phyloP scores from a whole-genome alignment of 2,329 filamentous ascomycete species.

The Cladophialophora exuberans region DNA sequence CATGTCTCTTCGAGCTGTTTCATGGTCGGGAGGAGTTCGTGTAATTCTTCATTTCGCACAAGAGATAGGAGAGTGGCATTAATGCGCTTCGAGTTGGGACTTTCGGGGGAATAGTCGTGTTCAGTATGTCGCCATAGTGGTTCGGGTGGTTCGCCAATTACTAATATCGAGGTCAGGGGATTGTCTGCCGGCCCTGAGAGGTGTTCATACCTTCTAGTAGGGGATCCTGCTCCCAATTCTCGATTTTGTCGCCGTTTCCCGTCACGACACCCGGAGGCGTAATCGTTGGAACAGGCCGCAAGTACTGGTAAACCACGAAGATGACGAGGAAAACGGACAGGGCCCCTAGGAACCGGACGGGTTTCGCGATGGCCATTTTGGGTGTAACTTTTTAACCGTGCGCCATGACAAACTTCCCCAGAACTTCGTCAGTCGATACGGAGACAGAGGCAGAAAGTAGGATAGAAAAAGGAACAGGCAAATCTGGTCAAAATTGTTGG shows the following conservation, averaged over 20 bases:
- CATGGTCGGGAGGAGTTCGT: conserved; percentile 86
- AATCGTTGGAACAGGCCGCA: conserved; percentile 56
- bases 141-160: conserved; percentile 80
- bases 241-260: conserved; percentile 48
- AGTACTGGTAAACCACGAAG: conserved; percentile 77
- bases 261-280: conserved; percentile 34
- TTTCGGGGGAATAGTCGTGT: conserved; percentile 76
- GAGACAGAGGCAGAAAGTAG: background rate
- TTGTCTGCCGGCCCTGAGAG: conserved; percentile 9
- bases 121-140: conserved; percentile 72
- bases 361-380: conserved; percentile 80
- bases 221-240: conserved; percentile 74
- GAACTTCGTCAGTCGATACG: background rate
- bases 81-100: conserved; percentile 77
- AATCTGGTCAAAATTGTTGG: too few species aligned
- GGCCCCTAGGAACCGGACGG: conserved; percentile 77
- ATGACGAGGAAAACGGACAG: conserved; percentile 73
- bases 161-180: conserved; percentile 49
- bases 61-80: conserved; percentile 91
- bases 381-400: conserved; percentile 17
- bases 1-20: conserved; percentile 88
- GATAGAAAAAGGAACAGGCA: background rate
- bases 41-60: conserved; percentile 87
- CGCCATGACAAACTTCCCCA: conserved; percentile 9
- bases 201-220: conserved; percentile 76